Base-by-base conservation (phyloP, 2,329 filamentous ascomycete species). In the Magnaporthiopsis poae region DNA sequence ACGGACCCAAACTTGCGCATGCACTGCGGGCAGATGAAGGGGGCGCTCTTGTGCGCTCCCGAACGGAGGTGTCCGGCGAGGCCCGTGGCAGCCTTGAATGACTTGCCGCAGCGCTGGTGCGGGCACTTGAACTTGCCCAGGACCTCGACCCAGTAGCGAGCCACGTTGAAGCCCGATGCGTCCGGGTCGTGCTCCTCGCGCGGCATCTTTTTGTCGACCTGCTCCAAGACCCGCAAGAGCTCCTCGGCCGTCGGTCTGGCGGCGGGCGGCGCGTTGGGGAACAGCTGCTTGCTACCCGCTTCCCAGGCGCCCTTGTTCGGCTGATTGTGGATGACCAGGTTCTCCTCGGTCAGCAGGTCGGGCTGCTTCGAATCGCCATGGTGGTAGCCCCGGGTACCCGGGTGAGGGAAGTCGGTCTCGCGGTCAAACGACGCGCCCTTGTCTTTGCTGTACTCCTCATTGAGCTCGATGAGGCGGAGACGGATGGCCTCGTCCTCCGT, bases 81-180 rank as follows among this genome's bases (percentile, higher is more conserved):
- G 0, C 67, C 75, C 0, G 56, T 46, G 0, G 71, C 67, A 0
- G 67, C 74, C 56, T 75, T 74, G 72, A 80, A 82, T 2, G 74
- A 75, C 67, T 81, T 81, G 1, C 80, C 83, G 80, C 87, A 89
- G 3, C 73, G 70, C 1, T 70, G 69, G 66, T 83, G 80, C 0
- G 86, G 86, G 66, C 87, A 89, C 66, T 74, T 77, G 75, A 80
- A 89, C 63, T 76, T 78, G 62, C 75, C 72, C 1, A 78, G 75
- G 36, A 79, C 73, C 0, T 73, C 65, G 60, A 81, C 75, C 66
- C 73, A 80, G 76, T 86, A 88, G 7, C 75, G 74, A 1, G 77
- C 74, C 0, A 78, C 73, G 60, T 82, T 78, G 74, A 84, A 88
- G 12, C 77, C 74, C 0, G 73, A 74, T 64, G 80, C 77, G 4